These are phyloP conservation scores for Metschnikowia baotianmanensis DNA, from an alignment of 805 yeast species.

Conservation along the genomic window DNA sequence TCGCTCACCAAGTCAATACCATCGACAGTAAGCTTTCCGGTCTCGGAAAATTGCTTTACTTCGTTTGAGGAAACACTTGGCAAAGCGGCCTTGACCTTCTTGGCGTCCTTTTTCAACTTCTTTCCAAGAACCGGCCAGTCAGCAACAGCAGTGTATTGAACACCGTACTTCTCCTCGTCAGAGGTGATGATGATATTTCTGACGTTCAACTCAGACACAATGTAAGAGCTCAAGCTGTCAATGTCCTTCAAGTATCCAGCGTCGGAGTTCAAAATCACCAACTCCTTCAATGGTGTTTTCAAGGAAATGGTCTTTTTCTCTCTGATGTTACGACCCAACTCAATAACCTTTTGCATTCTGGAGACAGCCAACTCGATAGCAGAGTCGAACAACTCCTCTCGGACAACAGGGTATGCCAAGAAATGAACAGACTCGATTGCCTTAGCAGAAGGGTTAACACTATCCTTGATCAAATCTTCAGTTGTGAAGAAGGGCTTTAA, in stretches of 20 bases:
- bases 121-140: slow-evolving; percentile 99
- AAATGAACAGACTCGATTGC: slow-evolving; percentile 90
- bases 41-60: slow-evolving; percentile 68
- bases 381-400: slow-evolving; percentile 76
- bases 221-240: slow-evolving; percentile 71
- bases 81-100: slow-evolving; percentile 90
- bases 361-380: slow-evolving; percentile 83
- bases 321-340: slow-evolving; percentile 92
- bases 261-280: slow-evolving; percentile 84
- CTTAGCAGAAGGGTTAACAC: slow-evolving; percentile 41
- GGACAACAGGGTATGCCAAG: slow-evolving; percentile 83
- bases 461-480: slow-evolving; percentile 47
- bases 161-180: slow-evolving; percentile 90
- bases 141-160: slow-evolving; percentile 90
- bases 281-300: slow-evolving; percentile 88
- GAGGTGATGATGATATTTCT: slow-evolving; percentile 83
- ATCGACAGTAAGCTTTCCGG: slow-evolving; percentile 79
- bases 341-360: slow-evolving; percentile 97
- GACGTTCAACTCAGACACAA: slow-evolving; percentile 88
- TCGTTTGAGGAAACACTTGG: slow-evolving; percentile 79
- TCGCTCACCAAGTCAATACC: slow-evolving; percentile 86
- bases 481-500: slow-evolving; percentile 61
- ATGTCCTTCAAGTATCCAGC: slow-evolving; percentile 71
- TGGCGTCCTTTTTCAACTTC: slow-evolving; percentile 91
- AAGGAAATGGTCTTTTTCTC: slow-evolving; percentile 92